Percentiles rank a stretch among this genome's conserved stretches.
Conservation (phyloP, 768 basidiomycete species). For the Hericium erinaceus region DNA sequence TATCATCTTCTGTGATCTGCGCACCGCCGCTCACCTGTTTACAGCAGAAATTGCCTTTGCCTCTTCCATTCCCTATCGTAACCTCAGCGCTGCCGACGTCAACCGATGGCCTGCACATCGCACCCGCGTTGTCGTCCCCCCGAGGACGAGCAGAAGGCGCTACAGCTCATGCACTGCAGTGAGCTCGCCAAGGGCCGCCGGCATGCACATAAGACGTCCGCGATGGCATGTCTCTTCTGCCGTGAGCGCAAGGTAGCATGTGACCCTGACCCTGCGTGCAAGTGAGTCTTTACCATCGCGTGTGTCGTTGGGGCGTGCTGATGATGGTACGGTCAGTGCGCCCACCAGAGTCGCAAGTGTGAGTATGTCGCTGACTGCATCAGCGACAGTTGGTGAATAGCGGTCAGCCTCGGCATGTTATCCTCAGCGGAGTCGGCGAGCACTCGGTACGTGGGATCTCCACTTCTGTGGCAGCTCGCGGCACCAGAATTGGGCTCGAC, state of each 20-base stretch:
- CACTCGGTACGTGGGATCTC: too few relatives aligned
- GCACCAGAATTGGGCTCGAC: too few relatives aligned
- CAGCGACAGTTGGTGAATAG: too few relatives aligned
- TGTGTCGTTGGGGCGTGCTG: slow-evolving; percentile 1
- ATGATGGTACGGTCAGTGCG: slow-evolving; percentile 9
- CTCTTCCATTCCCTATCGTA: not conserved
- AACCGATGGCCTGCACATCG: not conserved
- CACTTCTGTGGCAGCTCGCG: too few relatives aligned
- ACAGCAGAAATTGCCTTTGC: not conserved
- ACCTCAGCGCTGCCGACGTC: not conserved
- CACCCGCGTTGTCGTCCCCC: not conserved
- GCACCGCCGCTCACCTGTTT: not conserved
- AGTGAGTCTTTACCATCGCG: slow-evolving; percentile 6
- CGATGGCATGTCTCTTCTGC: slow-evolving; percentile 32
- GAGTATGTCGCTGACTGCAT: too few relatives aligned
- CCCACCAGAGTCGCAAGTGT: slow-evolving; percentile 12
- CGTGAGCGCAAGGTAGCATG: slow-evolving; percentile 36
- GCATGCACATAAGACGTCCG: slow-evolving; percentile 11
- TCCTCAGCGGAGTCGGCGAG: too few relatives aligned
- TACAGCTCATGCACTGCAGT: not conserved
- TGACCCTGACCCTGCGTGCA: slow-evolving; percentile 15
- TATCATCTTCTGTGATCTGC: too few relatives aligned
- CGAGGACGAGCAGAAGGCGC: not conserved
- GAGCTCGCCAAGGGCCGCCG: slow-evolving; percentile 1
- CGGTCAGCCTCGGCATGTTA: too few relatives aligned